Conservation (phyloP, 441 rosid genomes). For the Populus hybrid region DNA sequence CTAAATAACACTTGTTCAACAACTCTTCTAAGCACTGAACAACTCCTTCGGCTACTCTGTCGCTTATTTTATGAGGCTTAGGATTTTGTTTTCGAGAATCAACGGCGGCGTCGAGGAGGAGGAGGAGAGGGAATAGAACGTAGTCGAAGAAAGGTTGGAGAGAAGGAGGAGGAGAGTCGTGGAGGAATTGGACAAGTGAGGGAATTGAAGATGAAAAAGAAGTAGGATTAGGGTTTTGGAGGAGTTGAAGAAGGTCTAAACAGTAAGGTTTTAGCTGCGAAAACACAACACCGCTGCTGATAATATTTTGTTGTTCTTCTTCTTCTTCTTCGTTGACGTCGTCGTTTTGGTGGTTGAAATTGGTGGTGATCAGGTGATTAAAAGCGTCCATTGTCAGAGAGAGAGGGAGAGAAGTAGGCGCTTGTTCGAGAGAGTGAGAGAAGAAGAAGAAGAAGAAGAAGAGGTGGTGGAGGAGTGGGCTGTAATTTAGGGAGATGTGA, state of each 20-base stretch:
- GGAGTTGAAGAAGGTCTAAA: constrained; percentile 62
- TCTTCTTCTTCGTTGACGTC: constrained; percentile 19
- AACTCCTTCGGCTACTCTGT: constrained; percentile 77
- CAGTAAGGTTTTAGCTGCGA: constrained; percentile 50
- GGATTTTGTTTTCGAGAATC: constrained; percentile 43
- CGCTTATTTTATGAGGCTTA: constrained; percentile 52
- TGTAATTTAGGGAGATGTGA: too few relatives aligned
- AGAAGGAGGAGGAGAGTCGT: constrained; percentile 37
- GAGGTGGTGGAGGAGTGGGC: too few relatives aligned
- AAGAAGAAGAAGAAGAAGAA: too few relatives aligned
- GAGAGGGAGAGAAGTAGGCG: too few relatives aligned
- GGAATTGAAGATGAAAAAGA: constrained; percentile 46
- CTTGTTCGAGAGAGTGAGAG: too few relatives aligned
- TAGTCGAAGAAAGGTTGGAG: constrained; percentile 89
- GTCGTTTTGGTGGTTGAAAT: not conserved
- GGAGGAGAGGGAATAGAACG: constrained; percentile 76
- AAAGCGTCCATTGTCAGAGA: too few relatives aligned
- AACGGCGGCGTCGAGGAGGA: constrained; percentile 76
- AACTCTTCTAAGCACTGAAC: constrained; percentile 85
- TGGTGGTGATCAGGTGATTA: not conserved
- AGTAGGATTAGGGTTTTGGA: constrained; percentile 56
- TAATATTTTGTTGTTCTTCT: constrained; percentile 22
- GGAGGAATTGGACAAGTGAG: constrained; percentile 53
- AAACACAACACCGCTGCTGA: constrained; percentile 35
- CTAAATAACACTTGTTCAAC: constrained; percentile 62